Base-by-base conservation (phyloP, 305 asterid species). In the Rubia tinctorum region DNA sequence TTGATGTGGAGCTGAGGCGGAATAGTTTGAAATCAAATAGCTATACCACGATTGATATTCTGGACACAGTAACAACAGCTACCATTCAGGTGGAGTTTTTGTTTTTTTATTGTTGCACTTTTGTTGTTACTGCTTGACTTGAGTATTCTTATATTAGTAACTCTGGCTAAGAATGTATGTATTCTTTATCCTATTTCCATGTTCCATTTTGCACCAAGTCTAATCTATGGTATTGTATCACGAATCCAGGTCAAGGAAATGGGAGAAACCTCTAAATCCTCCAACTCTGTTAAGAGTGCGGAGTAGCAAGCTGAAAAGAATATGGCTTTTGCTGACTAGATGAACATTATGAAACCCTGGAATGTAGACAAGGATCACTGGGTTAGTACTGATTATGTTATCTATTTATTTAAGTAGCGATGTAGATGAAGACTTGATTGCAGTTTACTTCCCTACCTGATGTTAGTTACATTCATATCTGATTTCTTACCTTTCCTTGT, bases 301-400 rank as follows among this genome's bases (percentile, higher is more conserved):
- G 97, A 93, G 77, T 93, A 76, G 76, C 83, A 87, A 68, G 74
- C 76, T 44, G 98, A 93, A 77, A 89, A 84, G 91, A 91, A 80
- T 88, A 91, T 84, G 82, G 89, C 84, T 23, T 63, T 93, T 45
- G 77, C 85, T 76, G 93, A 87, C 78, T 93, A 96, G 98, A 86
- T 70, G 88, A 93, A 81, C 83, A 69, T 93, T 79, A 84, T 91
- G 73, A 93, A 87, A 83, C 92, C 95, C 40, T 83, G 75, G 47
- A 86, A 85, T 75, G 88, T 80, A 77, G 97, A 93, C 88, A 93
- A 91, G 84, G 93, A 89, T 83, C 96, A 91, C 93, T 93, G 98
- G 98, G 97, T 91, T 71, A 79, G 88, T 76, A 80, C 42, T 66
- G 51, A 45, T 68, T 63, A n/a, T 66, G 20, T 77, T 66, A 40